Conservation (phyloP, 495 filamentous ascomycete species). For the Aspergillus campestris region DNA sequence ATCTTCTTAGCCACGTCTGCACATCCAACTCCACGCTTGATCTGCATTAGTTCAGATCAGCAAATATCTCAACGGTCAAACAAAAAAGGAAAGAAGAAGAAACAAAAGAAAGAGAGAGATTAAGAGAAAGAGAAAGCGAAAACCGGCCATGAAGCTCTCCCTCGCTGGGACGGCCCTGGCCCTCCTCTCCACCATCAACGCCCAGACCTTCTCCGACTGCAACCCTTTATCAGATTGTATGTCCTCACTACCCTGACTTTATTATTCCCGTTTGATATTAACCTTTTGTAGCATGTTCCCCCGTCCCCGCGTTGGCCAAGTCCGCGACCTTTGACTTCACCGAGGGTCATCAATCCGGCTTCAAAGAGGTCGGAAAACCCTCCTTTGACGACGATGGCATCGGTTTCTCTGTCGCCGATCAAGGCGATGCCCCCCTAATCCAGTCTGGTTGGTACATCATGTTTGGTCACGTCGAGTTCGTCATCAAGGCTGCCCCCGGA, state of each 20-base stretch:
- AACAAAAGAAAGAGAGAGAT: no score
- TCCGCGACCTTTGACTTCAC: slow-evolving; percentile 75
- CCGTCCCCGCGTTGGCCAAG: slow-evolving; percentile 75
- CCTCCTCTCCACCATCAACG: slow-evolving; percentile 27
- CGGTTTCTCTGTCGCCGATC: slow-evolving; percentile 71
- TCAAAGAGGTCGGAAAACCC: slow-evolving; percentile 55
- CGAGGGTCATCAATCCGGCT: slow-evolving; percentile 56
- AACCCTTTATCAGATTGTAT: slow-evolving; percentile 63
- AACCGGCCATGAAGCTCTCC: slow-evolving; percentile 1
- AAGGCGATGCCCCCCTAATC: slow-evolving; percentile 78
- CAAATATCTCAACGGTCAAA: no score
- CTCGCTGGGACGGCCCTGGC: slow-evolving; percentile 15
- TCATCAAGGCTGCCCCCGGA: slow-evolving; percentile 53
- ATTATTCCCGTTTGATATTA: slow-evolving; percentile 12
- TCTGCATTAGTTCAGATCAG: no score
- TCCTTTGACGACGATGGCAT: slow-evolving; percentile 71
- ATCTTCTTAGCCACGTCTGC: no score
- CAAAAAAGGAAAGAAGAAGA: no score
- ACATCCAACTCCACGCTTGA: no score
- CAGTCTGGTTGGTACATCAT: slow-evolving; percentile 68
- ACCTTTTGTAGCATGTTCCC: slow-evolving; percentile 49
- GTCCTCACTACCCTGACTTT: slow-evolving; percentile 13
- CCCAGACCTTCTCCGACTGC: slow-evolving; percentile 69
- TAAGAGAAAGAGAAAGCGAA: no score
- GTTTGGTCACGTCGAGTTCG: slow-evolving; percentile 55